Evolutionary conservation across 352 stramenopile species (phyloP), one percentile per base, ranked within the genome.

Genomic region (Aphanomyces stellatus): DNA sequence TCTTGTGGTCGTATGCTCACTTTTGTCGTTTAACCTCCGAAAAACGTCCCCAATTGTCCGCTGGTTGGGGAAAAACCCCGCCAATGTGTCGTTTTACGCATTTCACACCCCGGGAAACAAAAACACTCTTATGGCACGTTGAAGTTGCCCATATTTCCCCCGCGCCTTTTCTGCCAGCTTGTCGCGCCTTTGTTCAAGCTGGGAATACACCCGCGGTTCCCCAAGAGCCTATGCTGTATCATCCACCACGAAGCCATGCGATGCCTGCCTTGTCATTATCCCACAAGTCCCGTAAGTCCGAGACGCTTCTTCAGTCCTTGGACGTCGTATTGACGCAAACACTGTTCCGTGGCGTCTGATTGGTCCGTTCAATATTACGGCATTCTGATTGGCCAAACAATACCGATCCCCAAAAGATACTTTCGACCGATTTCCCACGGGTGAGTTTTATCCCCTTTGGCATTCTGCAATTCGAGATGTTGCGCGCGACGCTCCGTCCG

Each of bases 391-490:
- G 53, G 53, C 27, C 4, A 17, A 62, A 28, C 2, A 11, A 22
- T 22, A 22, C 37, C 37, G 8, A 25, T 24, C 42, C 25, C 42
- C 5, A 34, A 24, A 62, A 62, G 53, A 62, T 62, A 48, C 53
- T 17, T 27, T 27, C 28, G 22, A 28, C 24, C 53, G 53, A 43
- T 4, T 27, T 48, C n/a, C n/a, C n/a, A n/a, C n/a, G n/a, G n/a
- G n/a, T n/a, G n/a, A n/a, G n/a, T n/a, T n/a, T n/a, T n/a, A n/a
- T n/a, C n/a, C 24, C n/a, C 17, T 25, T 48, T 19, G 28, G 7
- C 30, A 62, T 62, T 62, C 30, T 62, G 28, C 53, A 46, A 48
- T 24, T 61, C 34, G 33, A 22, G 27, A 48, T 46, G 34, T 46
- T 62, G 30, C 31, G 30, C 53, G 34, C 30, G 53, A 43, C 22